Percentiles rank a stretch among this genome's conserved stretches.
Evolutionary conservation across 2,329 filamentous ascomycete genomes (phyloP).

Genomic region (Pseudomassariella vexata): DNA sequence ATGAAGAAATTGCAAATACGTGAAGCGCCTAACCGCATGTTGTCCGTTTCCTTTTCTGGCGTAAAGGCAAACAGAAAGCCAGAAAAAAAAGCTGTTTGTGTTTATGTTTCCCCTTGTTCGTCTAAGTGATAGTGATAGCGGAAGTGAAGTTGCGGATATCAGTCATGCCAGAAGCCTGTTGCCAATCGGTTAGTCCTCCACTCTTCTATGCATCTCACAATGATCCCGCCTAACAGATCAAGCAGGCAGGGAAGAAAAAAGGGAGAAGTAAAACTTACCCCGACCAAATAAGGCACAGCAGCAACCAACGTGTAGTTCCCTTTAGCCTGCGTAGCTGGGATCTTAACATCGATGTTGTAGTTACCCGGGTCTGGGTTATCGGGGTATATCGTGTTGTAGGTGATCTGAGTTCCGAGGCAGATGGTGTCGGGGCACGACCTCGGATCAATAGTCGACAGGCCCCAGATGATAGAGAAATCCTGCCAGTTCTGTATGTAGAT

Average conservation of each 20-base stretch:
- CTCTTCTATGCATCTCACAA: too few relatives aligned
- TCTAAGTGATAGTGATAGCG: constrained; percentile 14
- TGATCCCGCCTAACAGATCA: background rate
- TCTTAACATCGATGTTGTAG: constrained; percentile 13
- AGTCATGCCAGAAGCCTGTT: constrained; percentile 19
- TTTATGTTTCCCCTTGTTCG: too few relatives aligned
- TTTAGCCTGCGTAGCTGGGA: constrained; percentile 11
- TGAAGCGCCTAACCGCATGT: too few relatives aligned
- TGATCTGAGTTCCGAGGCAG: constrained; percentile 22
- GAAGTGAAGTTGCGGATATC: constrained; percentile 10
- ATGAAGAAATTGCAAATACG: too few relatives aligned
- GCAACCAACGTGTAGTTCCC: constrained; percentile 19
- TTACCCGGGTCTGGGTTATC: constrained; percentile 7
- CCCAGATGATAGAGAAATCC: constrained; percentile 26
- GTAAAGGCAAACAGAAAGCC: too few relatives aligned
- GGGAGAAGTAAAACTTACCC: constrained; percentile 17
- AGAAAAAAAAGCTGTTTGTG: too few relatives aligned
- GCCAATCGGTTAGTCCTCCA: constrained; percentile 3
- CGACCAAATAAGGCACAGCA: constrained; percentile 22
- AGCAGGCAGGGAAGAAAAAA: background rate
- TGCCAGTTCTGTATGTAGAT: constrained; percentile 28
- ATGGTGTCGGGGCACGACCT: constrained; percentile 13
- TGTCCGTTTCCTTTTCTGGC: too few relatives aligned
- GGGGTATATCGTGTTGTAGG: constrained; percentile 19
- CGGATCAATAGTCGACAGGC: constrained; percentile 11